Base-by-base conservation (phyloP, 192 early-diverging fungal species). In the Coemansia sp. region DNA sequence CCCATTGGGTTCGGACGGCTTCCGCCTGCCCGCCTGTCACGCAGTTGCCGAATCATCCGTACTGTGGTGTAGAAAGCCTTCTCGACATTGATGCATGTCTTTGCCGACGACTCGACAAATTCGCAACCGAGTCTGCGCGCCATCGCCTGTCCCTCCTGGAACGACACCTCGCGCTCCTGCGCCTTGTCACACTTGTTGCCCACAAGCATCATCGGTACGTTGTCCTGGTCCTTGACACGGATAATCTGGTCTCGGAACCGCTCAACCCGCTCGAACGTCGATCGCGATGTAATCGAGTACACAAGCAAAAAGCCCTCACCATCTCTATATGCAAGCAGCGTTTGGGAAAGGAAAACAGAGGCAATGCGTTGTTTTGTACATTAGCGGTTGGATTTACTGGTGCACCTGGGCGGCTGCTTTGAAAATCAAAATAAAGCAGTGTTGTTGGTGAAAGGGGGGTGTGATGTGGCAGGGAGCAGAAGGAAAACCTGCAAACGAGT, bases 161-260 rank as follows among this genome's bases (percentile, higher is more conserved):
- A 83, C 25, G 89, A 89, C 3, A 97, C 92, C 67, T 95, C 93
- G 36, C 92, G 85, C 67, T 95, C 91, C 19, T 86, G 86, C 14
- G 87, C 76, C 68, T 85, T 87, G 80, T 95, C 94, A 82, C 92
- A 93, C 72, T 97, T 95, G 86, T 95, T 97, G 62, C 93, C 95
- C n/a, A 97, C 92, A 35, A 97, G 79, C 77, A 97, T 92, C 73
- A 96, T 78, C 17, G 93, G 92, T 38, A 95, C 87, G 53, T 85
- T 83, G 35, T 94, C 90, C 60, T 88, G 82, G 67, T 95, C 95
- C 73, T 97, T 97, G 19, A 95, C 92, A n/a, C 92, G 89, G 66
- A 84, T 82, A 50, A 97, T 95, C 77, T 95, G 93, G 63, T 95
- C 88, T 54, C 85, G 75, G 84, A 95, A 95, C 63, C 87, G 83